Evolutionary conservation across 257 asterid species (phyloP), one percentile per base, ranked within the genome.

Genomic region (Fraxinus quadrangulata): DNA sequence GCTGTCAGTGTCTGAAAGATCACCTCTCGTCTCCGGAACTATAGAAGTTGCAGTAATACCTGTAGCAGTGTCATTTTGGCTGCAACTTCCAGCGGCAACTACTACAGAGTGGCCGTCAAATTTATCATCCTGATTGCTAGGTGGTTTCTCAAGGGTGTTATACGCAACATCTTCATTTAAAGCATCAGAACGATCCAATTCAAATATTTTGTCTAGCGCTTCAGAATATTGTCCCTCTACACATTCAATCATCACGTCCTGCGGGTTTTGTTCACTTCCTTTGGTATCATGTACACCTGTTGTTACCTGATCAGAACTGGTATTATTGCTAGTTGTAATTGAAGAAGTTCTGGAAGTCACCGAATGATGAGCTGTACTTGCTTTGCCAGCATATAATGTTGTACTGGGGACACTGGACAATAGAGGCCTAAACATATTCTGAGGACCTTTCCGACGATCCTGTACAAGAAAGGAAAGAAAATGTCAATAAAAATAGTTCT

Each of bases 381-480:
- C 85, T 85, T 89, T 91, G 71, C 96, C 96, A 34, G 80, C 92
- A 78, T 83, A 86, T 89, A 92, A 87, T 74, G 97, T 87, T 65
- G 99, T 86, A 84, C 94, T 96, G 81, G 99, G 99, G 78, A 90
- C 98, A 85, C 98, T 92, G 75, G 98, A 93, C 81, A 96, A 85
- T 70, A 96, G 89, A 61, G 99, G 98, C 85, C 99, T 88, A 79
- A 96, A 96, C 99, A 92, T 96, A 82, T 96, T 88, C 82, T 90
- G 97, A 39, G 99, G 96, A 73, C 83, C 84, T 87, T 90, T 93
- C 67, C 86, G 76, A 19, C 82, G 88, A 79, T 96, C 98, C 99
- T 93, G 88, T 83, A 79, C 67, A 85, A 67, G 65, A 42, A 76
- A 66, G 33, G 54, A 72, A 77, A 56, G 34, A 30, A 24, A 76